phyloP scores from a whole-genome alignment of 495 filamentous ascomycete genomes.

The Neurospora pannonica region DNA sequence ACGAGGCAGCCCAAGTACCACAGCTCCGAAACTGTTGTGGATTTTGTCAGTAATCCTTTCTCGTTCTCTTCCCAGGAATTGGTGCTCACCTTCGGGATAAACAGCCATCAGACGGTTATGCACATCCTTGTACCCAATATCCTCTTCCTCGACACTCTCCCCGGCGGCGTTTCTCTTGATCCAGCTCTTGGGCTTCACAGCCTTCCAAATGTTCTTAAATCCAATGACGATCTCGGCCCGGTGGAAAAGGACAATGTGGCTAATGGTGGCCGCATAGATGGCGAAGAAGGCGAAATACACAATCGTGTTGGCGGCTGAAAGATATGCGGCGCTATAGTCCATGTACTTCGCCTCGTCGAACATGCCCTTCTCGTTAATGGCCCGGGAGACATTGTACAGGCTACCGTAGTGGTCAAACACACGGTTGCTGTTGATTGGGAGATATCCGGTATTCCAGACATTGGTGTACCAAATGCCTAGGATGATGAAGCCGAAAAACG shows the following conservation, averaged over 20 bases:
- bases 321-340: slow-evolving; percentile 32
- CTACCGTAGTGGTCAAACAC: slow-evolving; percentile 29
- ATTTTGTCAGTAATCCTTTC: background rate
- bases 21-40: slow-evolving; percentile 26
- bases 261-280: slow-evolving; percentile 29
- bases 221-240: slow-evolving; percentile 30
- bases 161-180: background rate
- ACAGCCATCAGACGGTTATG: slow-evolving; percentile 33
- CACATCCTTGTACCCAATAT: slow-evolving; percentile 16
- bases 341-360: slow-evolving; percentile 29
- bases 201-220: slow-evolving; percentile 18
- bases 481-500: slow-evolving; percentile 22
- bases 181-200: slow-evolving; percentile 13
- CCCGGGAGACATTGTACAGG: slow-evolving; percentile 27
- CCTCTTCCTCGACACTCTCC: slow-evolving; percentile 2
- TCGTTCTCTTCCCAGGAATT: background rate
- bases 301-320: slow-evolving; percentile 23
- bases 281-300: slow-evolving; percentile 34
- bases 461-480: slow-evolving; percentile 30
- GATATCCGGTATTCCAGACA: slow-evolving; percentile 27
- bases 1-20: slow-evolving; percentile 31
- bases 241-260: slow-evolving; percentile 31
- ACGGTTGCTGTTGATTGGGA: slow-evolving; percentile 31
- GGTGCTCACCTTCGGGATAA: slow-evolving; percentile 21
- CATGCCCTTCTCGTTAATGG: slow-evolving; percentile 26